phyloP scores from a whole-genome alignment of 768 basidiomycete species.

The Suillus subluteus region DNA sequence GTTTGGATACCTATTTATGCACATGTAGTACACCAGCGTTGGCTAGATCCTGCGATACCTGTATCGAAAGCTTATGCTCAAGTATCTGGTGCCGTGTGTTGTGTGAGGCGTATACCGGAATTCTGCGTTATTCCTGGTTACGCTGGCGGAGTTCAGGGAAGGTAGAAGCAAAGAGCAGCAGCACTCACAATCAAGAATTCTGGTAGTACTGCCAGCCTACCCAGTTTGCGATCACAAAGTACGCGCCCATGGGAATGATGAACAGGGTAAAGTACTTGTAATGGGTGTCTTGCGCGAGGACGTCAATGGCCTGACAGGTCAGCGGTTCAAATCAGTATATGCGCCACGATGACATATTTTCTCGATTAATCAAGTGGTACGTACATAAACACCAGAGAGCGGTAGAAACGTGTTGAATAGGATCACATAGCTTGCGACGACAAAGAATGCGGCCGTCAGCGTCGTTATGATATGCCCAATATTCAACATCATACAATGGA shows the following conservation, averaged over 20 bases:
- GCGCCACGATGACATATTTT: background rate
- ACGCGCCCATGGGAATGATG: constrained; percentile 78
- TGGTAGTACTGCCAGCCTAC: constrained; percentile 98
- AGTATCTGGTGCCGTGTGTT: constrained; percentile 20
- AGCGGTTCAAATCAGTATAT: constrained; percentile 11
- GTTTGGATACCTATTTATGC: constrained; percentile 12
- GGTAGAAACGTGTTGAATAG: constrained; percentile 70
- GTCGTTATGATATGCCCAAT: constrained; percentile 52
- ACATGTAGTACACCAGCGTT: constrained; percentile 4
- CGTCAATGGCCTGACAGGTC: constrained; percentile 60
- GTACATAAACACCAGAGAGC: constrained; percentile 51
- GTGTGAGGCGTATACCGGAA: background rate
- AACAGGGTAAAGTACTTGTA: constrained; percentile 89
- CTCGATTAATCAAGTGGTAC: constrained; percentile 26
- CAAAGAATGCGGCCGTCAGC: constrained; percentile 55
- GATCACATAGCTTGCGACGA: constrained; percentile 61
- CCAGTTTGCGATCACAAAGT: constrained; percentile 98
- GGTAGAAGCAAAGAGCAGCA: constrained; percentile 1
- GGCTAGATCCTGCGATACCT: constrained; percentile 9
- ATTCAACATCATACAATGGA: constrained; percentile 33
- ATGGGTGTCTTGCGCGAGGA: constrained; percentile 72
- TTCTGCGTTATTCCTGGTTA: background rate
- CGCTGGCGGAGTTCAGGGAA: background rate
- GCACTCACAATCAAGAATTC: constrained; percentile 61
- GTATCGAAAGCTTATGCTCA: constrained; percentile 9